Evolutionary conservation across 805 yeast species (phyloP).

Genomic region (Maudiozyma serrabonitensis): DNA sequence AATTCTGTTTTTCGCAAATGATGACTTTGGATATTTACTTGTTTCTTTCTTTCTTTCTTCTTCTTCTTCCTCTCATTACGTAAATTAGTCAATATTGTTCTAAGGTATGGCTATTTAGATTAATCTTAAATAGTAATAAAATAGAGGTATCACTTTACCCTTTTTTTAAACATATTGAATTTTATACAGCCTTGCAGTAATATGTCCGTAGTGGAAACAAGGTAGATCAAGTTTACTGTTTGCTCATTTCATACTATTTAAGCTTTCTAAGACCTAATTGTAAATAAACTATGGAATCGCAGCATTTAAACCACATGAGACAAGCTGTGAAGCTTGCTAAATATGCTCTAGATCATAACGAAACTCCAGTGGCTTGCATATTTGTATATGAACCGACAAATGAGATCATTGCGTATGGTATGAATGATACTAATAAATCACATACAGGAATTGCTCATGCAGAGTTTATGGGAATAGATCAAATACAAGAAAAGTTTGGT

Average conservation of each 20-base stretch:
- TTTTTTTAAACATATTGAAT: too few species aligned
- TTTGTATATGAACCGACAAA: slow-evolving; percentile 40
- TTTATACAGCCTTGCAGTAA: too few species aligned
- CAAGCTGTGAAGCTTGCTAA: slow-evolving; percentile 48
- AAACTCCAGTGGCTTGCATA: slow-evolving; percentile 81
- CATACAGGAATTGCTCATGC: slow-evolving; percentile 88
- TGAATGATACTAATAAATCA: slow-evolving; percentile 78
- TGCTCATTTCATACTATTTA: background rate
- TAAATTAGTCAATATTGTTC: too few species aligned
- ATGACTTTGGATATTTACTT: too few species aligned
- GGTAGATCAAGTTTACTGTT: too few species aligned
- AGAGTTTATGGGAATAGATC: slow-evolving; percentile 72
- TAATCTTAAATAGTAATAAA: too few species aligned
- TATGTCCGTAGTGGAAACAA: too few species aligned
- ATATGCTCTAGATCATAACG: slow-evolving; percentile 53
- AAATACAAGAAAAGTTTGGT: slow-evolving; percentile 31
- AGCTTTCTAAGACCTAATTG: background rate
- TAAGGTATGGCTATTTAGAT: too few species aligned
- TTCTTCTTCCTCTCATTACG: too few species aligned
- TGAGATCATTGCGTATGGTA: slow-evolving; percentile 60
- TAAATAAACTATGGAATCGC: background rate
- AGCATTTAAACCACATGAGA: slow-evolving; percentile 35
- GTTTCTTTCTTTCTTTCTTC: too few species aligned
- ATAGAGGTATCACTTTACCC: too few species aligned
- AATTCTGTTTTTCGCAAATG: too few species aligned